Evolutionary conservation across 2,329 filamentous ascomycete species (phyloP), one percentile per base, ranked within the genome.

Genomic region (Trichoderma polysporum): DNA sequence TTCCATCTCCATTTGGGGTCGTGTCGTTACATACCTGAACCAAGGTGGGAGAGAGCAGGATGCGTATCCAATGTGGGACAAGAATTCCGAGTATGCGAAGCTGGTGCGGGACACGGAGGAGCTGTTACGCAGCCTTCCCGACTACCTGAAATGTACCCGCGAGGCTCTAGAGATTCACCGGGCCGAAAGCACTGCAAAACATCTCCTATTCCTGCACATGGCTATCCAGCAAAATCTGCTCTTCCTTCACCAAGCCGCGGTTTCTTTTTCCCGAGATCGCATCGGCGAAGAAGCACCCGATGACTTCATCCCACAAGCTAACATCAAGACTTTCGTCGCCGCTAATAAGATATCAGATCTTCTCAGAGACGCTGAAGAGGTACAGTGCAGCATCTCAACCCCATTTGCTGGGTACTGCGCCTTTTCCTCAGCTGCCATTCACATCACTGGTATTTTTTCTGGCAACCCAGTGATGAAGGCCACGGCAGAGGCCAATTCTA

Each of bases 391-490:
- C 68, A 87, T 98, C 8, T 90, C 93, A 0, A 94, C 94, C 0
- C 95, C 95, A 0, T 98, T 98, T 76, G 91, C 93, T 1, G 94
- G 95, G 1, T 99, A 98, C 77, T 96, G 92, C 73, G 93, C 94
- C 2, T 98, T 97, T 76, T 88, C 94, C 25, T 94, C 94, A 1
- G 95, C 93, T 61, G 97, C 93, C 0, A 91, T 97, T n/a, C 95
- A 98, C 74, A 91, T 98, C 25, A 91, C 93, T 72, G 93, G 93
- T 6, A 93, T 96, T 3, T 96, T 97, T 75, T 95, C 93, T 4
- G 92, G 92, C 69, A 94, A 96, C 70, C 81, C 88, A 15, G 81
- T 87, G 12, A 85, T 96, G 58, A 92, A 97, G 76, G 85, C 86
- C 13, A 86, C 87, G 9, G 93, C 92, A 9, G 97, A 96, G 79